phyloP scores from a whole-genome alignment of 495 filamentous ascomycete species.

The Aspergillus nidulans region DNA sequence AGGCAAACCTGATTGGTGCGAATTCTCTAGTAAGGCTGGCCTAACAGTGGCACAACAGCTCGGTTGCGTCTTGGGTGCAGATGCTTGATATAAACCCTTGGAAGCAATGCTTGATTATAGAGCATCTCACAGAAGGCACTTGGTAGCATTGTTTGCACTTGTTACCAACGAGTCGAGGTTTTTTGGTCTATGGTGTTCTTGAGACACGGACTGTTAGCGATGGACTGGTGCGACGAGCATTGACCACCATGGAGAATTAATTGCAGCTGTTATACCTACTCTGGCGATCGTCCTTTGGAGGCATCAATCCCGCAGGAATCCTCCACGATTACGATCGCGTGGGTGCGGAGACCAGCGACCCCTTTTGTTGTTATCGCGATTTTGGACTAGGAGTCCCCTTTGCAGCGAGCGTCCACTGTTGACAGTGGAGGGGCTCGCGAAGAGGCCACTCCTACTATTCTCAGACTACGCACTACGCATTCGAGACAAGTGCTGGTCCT shows the following conservation, averaged over 20 bases:
- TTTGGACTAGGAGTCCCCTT: too few species aligned
- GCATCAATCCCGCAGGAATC: background rate
- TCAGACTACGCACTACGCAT: too few species aligned
- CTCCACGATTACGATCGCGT: background rate
- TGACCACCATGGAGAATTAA: background rate
- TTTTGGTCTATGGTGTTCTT: background rate
- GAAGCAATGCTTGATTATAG: background rate
- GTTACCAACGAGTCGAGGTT: background rate
- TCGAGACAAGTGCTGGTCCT: slow-evolving; percentile 1
- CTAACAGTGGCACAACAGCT: background rate
- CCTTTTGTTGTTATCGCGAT: background rate
- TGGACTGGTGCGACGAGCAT: too few species aligned
- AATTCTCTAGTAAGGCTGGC: background rate
- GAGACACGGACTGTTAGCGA: too few species aligned
- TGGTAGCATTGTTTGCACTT: background rate
- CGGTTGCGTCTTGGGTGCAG: background rate
- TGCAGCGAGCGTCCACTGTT: too few species aligned
- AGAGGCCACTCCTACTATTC: too few species aligned
- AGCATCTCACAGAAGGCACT: background rate
- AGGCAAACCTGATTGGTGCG: background rate
- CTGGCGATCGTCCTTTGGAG: background rate
- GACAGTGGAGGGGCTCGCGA: too few species aligned
- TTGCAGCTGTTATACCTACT: background rate
- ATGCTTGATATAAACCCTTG: background rate
- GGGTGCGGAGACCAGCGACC: background rate